Conservation (phyloP, 2,329 filamentous ascomycete species). For the Chaetomiaceae sp. region DNA sequence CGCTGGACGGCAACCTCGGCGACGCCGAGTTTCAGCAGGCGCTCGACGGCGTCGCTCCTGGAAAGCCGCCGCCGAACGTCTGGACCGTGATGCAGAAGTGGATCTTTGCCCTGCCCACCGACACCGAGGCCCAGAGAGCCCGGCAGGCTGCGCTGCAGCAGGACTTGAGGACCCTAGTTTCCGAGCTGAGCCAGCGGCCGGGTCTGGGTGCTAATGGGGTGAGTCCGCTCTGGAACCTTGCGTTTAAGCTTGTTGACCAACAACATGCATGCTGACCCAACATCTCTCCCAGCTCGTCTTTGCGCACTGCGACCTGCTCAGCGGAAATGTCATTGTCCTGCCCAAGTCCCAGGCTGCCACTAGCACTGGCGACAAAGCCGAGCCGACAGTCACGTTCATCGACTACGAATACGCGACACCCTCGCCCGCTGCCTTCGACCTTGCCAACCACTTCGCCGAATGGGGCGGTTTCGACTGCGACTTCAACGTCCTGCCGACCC, state of each 20-base stretch:
- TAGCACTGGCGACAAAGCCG: constrained; percentile 31
- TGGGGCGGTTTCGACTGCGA: constrained; percentile 98
- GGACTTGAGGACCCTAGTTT: constrained; percentile 67
- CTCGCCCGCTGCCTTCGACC: constrained; percentile 89
- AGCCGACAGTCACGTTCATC: constrained; percentile 70
- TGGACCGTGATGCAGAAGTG: constrained; percentile 97
- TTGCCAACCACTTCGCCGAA: constrained; percentile 97
- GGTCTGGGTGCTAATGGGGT: constrained; percentile 73
- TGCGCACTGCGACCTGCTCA: constrained; percentile 92
- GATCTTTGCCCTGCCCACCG: constrained; percentile 77
- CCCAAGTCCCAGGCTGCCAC: constrained; percentile 39
- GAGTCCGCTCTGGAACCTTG: constrained; percentile 36
- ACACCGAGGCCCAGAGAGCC: constrained; percentile 62
- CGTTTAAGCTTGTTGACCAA: too few species aligned
- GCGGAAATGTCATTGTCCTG: constrained; percentile 89
- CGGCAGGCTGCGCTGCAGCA: constrained; percentile 65
- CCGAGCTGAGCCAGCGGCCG: constrained; percentile 67
- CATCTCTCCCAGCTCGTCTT: constrained; percentile 65
- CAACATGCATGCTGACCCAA: constrained; percentile 15
- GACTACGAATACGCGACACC: constrained; percentile 98
- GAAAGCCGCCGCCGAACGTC: constrained; percentile 74
- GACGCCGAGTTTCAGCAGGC: constrained; percentile 36
- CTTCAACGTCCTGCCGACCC: constrained; percentile 74
- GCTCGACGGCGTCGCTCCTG: constrained; percentile 52
- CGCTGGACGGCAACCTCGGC: constrained; percentile 31